A percentile compares a stretch with the other conserved stretches of the same genome.
These are phyloP conservation scores for Amyloporia xantha DNA, from an alignment of 768 basidiomycete genomes.

Conservation along the genomic window DNA sequence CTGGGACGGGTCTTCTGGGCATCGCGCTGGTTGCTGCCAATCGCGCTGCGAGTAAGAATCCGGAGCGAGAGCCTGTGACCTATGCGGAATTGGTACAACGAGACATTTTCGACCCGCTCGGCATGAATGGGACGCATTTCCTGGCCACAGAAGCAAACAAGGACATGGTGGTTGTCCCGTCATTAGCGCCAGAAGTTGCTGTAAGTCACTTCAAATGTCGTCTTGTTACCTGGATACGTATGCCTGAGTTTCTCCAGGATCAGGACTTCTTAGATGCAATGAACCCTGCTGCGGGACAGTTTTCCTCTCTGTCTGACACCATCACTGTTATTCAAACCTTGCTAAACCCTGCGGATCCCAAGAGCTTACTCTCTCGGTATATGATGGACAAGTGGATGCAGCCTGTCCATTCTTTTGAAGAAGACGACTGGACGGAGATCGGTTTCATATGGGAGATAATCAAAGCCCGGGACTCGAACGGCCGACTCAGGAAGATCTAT, in stretches of 20 bases:
- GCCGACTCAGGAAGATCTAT: conserved; percentile 18
- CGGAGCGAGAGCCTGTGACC: conserved; percentile 1
- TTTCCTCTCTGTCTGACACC: conserved; percentile 42
- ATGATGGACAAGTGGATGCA: conserved; percentile 26
- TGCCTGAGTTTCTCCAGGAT: no score
- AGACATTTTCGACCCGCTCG: conserved; percentile 43
- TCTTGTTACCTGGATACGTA: neutral
- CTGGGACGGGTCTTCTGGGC: conserved; percentile 30
- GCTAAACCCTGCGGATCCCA: conserved; percentile 31
- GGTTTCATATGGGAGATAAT: conserved; percentile 21
- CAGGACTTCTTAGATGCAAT: conserved; percentile 30
- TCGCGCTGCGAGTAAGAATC: neutral
- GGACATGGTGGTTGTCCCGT: conserved; percentile 34
- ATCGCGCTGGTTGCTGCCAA: conserved; percentile 30
- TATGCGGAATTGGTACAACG: conserved; percentile 39
- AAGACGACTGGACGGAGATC: conserved; percentile 20
- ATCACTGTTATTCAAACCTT: conserved; percentile 37
- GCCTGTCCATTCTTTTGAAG: conserved; percentile 24
- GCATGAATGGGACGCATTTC: conserved; percentile 39
- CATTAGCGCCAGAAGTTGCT: conserved; percentile 28
- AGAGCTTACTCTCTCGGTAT: conserved; percentile 18
- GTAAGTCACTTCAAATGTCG: conserved; percentile 18
- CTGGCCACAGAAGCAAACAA: conserved; percentile 30
- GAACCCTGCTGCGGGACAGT: conserved; percentile 46
- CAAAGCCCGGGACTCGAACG: conserved; percentile 17